Conservation (phyloP, 1,284 basidiomycete genomes). For the Rhodotorula sp. region DNA sequence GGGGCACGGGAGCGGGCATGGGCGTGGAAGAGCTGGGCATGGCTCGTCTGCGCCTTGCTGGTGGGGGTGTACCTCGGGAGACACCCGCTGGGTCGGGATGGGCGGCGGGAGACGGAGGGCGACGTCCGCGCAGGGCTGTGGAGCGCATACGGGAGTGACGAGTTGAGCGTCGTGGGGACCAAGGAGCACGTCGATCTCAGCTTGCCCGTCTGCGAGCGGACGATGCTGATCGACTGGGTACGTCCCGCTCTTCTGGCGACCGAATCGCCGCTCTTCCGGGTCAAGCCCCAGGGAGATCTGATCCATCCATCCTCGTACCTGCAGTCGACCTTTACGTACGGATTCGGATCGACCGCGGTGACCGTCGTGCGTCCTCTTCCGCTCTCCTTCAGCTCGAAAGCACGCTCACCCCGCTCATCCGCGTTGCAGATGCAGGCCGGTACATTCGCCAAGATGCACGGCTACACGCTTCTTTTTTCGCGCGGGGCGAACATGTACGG, state of each 20-base stretch:
- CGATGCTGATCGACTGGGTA: conserved; percentile 28
- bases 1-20: no score
- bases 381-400: not conserved
- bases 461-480: conserved; percentile 19
- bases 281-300: no score
- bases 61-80: conserved; percentile 1
- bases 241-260: not conserved
- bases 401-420: not conserved
- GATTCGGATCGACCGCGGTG: conserved; percentile 14
- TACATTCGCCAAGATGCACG: conserved; percentile 16
- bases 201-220: conserved; percentile 19
- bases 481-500: conserved; percentile 18
- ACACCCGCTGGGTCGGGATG: not conserved
- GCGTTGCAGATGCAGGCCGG: not conserved
- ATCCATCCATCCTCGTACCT: no score
- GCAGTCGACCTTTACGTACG: conserved; percentile 15
- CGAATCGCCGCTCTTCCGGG: not conserved
- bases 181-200: not conserved
- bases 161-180: not conserved
- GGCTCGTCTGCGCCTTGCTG: not conserved
- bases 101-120: not conserved
- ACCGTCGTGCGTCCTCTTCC: conserved; percentile 5
- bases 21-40: not conserved
- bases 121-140: not conserved
- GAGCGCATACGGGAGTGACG: not conserved